These are phyloP conservation scores for Polygonum maritimum DNA, from an alignment of 148 eudicot genomes.

Conservation along the genomic window DNA sequence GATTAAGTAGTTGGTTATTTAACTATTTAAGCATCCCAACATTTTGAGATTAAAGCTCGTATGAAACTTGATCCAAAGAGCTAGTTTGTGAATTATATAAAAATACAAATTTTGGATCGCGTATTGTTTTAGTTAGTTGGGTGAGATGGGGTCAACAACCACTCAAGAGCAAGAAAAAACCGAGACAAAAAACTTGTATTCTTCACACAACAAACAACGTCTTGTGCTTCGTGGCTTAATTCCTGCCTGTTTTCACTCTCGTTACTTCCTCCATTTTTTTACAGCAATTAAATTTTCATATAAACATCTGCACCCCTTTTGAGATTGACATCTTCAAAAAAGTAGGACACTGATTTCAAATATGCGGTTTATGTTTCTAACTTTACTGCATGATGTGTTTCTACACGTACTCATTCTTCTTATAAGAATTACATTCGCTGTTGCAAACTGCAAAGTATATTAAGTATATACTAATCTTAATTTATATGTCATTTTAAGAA, in stretches of 20 bases:
- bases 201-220: neutral
- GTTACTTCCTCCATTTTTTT: neutral
- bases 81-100: neutral
- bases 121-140: neutral
- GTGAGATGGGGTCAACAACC: neutral
- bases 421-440: neutral
- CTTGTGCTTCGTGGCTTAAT: constrained; percentile 5
- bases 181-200: neutral
- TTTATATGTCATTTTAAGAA: neutral
- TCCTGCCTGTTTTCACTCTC: neutral
- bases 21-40: neutral
- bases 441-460: neutral
- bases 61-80: neutral
- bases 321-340: neutral
- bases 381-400: neutral
- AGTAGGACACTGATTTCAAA: neutral
- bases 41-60: neutral
- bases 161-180: neutral
- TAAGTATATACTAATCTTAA: neutral
- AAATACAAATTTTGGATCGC: neutral
- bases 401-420: no score
- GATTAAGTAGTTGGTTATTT: neutral
- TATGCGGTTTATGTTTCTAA: neutral
- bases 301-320: neutral
- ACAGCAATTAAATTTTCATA: neutral